Base-by-base conservation (phyloP, 208 protist species). In the Naegleria gruberi region DNA sequence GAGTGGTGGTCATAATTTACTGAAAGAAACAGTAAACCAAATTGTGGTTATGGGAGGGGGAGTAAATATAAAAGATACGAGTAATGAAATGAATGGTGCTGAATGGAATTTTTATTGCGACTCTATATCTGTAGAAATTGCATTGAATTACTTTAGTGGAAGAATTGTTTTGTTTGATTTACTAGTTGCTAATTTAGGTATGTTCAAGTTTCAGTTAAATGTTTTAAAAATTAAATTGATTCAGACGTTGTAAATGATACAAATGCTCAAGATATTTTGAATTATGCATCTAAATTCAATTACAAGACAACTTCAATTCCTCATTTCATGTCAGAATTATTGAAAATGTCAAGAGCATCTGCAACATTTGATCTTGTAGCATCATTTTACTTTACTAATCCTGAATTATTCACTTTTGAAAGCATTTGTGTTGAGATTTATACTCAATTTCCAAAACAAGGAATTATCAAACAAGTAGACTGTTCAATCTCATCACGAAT, bases 21-120 rank as follows among this genome's bases (percentile, higher is more conserved):
- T 65, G 12, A n/a, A 77, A 77, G 12, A 30, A 37, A 6, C 30
- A 30, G n/a, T 77, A 7, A 8, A 37, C 6, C 19, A 77, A 77
- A 37, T 77, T 77, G 30, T 77, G 0, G 34, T 77, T 6, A 77
- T 77, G 65, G 65, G 65, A 37, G 65, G 65, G 8, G 65, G 26
- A 37, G 12, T 77, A 37, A 37, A 77, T 26, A 37, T 77, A 8
- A 77, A 37, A 37, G 65, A 77, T 37, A 5, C 17, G 34, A 77
- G 30, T 8, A 77, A 77, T 77, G 1, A 7, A 12, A 30, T 37
- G 0, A 77, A 77, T 77, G 65, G 65, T 0, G 30, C 30, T 77
- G 65, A 77, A 77, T 77, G 65, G 65, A 77, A 77, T n/a, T 77
- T 77, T n/a, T 77, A 37, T 77, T 77, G 65, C 34, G 65, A 77